Conservation (phyloP, 345 rosid species). For the Crucihimalaya himalaica region DNA sequence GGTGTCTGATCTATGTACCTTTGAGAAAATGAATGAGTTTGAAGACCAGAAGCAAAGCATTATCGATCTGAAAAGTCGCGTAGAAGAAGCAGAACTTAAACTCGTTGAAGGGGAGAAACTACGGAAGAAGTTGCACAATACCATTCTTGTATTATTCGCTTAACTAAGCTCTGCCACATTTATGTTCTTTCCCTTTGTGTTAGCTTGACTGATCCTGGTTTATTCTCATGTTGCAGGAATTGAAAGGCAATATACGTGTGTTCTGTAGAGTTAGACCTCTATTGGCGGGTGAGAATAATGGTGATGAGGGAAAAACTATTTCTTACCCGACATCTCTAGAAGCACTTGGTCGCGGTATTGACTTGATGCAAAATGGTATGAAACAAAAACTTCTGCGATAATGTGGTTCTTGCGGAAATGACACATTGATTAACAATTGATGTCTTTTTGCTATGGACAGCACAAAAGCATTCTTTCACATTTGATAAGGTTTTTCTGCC, state of each 20-base stretch:
- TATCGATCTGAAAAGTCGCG: conserved; percentile 57
- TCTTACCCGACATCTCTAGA: conserved; percentile 78
- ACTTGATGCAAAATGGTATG: conserved; percentile 76
- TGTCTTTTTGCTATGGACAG: conserved; percentile 45
- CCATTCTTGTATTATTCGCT: conserved; percentile 51
- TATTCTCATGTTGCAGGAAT: conserved; percentile 58
- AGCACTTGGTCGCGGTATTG: conserved; percentile 75
- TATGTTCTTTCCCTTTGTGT: background rate
- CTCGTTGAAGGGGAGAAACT: conserved; percentile 89
- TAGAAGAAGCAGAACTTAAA: conserved; percentile 88
- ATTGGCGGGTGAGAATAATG: conserved; percentile 64
- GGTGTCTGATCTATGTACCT: conserved; percentile 74
- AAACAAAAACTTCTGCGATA: background rate
- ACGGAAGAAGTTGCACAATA: conserved; percentile 91
- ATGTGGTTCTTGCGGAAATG: background rate
- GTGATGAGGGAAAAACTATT: conserved; percentile 55
- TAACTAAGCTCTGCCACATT: background rate
- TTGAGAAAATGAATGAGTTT: conserved; percentile 74
- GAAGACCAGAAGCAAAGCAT: conserved; percentile 73
- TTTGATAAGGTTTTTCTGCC: conserved; percentile 88
- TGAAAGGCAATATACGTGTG: conserved; percentile 96
- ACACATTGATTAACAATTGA: background rate
- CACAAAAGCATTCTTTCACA: conserved; percentile 80
- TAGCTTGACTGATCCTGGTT: conserved; percentile 23
- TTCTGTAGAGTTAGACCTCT: conserved; percentile 97